These are phyloP conservation scores for Erigeron canadensis DNA, from an alignment of 129 eudicot species.

Conservation along the genomic window DNA sequence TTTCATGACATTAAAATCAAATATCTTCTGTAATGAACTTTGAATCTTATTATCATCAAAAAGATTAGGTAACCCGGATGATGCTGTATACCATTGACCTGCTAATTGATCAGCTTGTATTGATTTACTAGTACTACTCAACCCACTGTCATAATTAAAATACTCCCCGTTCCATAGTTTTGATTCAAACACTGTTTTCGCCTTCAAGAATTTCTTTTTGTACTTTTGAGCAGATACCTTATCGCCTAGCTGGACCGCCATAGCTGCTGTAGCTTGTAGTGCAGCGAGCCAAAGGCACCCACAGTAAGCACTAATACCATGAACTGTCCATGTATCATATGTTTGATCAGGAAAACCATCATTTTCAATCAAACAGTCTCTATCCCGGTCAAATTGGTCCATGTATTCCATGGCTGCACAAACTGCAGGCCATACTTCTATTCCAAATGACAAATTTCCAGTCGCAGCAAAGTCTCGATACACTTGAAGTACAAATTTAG, in stretches of 20 bases:
- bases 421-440: conserved; percentile 93
- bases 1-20: conserved; percentile 92
- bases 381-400: conserved; percentile 86
- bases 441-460: conserved; percentile 70
- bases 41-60: conserved; percentile 63
- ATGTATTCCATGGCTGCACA: conserved; percentile 95
- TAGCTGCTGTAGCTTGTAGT: conserved; percentile 93
- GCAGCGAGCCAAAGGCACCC: conserved; percentile 96
- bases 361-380: conserved; percentile 77
- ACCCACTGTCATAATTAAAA: conserved; percentile 91
- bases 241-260: conserved; percentile 87
- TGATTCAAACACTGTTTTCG: conserved; percentile 64
- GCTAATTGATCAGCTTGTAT: conserved; percentile 95
- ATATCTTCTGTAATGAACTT: conserved; percentile 68
- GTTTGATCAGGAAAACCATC: conserved; percentile 99
- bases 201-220: conserved; percentile 60
- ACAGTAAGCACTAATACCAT: conserved; percentile 92
- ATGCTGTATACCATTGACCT: conserved; percentile 93
- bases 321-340: conserved; percentile 98
- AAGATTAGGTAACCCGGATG: conserved; percentile 88
- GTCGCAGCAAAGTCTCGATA: conserved; percentile 90
- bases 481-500: conserved; percentile 94
- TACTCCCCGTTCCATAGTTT: conserved; percentile 90
- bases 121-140: conserved; percentile 85
- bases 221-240: conserved; percentile 64